These are phyloP conservation scores for Globisporangium irregulare DNA, from an alignment of 352 stramenopile species.

Conservation along the genomic window DNA sequence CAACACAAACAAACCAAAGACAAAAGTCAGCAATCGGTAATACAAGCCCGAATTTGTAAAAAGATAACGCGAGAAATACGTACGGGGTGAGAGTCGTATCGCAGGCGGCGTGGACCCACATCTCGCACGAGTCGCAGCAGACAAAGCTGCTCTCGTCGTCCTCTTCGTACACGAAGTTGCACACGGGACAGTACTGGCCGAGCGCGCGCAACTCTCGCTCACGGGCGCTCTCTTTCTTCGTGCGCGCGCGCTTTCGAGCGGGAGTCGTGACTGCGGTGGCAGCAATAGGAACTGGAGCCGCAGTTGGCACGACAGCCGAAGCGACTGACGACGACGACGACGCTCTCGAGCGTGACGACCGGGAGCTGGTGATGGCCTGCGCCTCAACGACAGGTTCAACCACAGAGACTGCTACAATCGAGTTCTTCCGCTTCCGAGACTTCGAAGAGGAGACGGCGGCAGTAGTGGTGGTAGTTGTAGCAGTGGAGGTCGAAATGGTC, in stretches of 20 bases:
- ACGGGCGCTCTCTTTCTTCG: slow-evolving; percentile 65
- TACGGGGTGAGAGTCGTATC: slow-evolving; percentile 68
- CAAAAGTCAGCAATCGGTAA: slow-evolving; percentile 12
- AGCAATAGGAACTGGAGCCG: not conserved
- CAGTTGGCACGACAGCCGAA: not conserved
- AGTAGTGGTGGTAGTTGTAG: not conserved
- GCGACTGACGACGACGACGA: slow-evolving; percentile 18
- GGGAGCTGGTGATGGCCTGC: not conserved
- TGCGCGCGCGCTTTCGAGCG: slow-evolving; percentile 45
- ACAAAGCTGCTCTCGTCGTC: slow-evolving; percentile 84
- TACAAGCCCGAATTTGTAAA: not conserved
- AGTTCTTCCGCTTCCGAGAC: slow-evolving; percentile 28
- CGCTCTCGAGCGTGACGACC: slow-evolving; percentile 7
- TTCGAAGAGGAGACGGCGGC: slow-evolving; percentile 16
- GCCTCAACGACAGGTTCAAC: not conserved
- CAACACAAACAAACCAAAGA: not conserved
- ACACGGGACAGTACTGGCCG: slow-evolving; percentile 86
- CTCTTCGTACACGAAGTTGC: slow-evolving; percentile 82
- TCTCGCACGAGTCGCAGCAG: slow-evolving; percentile 87
- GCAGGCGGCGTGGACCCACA: slow-evolving; percentile 82
- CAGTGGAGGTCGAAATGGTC: not conserved
- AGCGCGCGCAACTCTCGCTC: slow-evolving; percentile 74
- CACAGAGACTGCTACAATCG: not conserved
- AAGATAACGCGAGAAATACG: slow-evolving; percentile 21
- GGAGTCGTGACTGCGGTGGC: slow-evolving; percentile 14